Percentiles rank a stretch among this genome's conserved stretches.
These are phyloP conservation scores for Hygrophila difformis DNA, from an alignment of 257 asterid species.

Conservation along the genomic window DNA sequence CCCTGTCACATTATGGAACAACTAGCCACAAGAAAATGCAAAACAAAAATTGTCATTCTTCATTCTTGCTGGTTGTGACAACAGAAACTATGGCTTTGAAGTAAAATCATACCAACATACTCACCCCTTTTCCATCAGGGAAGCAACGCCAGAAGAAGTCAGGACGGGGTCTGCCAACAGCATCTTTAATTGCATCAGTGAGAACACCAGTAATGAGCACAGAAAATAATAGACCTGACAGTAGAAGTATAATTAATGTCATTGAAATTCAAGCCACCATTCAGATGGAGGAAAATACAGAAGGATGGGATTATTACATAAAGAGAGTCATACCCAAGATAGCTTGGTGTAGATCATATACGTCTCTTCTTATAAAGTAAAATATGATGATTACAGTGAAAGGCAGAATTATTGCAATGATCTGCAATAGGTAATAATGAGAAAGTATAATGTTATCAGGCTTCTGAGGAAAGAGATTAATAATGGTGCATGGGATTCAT, in stretches of 20 bases:
- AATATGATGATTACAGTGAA: conserved; percentile 41
- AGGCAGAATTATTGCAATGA: conserved; percentile 67
- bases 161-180: conserved; percentile 98
- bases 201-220: conserved; percentile 74
- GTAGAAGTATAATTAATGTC: conserved; percentile 14
- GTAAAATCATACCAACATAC: conserved; percentile 5
- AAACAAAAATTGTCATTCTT: conserved; percentile 10
- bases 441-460: conserved; percentile 14
- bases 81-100: too few species aligned
- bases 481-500: background rate
- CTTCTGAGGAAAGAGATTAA: conserved; percentile 1
- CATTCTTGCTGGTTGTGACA: conserved; percentile 10
- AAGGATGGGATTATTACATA: background rate
- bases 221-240: conserved; percentile 74
- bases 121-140: conserved; percentile 86
- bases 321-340: conserved; percentile 51
- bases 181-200: conserved; percentile 93
- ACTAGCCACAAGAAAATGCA: conserved; percentile 34
- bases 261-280: conserved; percentile 1
- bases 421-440: conserved; percentile 36
- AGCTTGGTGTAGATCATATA: conserved; percentile 85
- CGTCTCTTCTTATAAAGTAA: conserved; percentile 64
- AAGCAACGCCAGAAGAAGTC: conserved; percentile 98
- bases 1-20: conserved; percentile 65
- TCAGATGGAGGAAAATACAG: background rate